Evolutionary conservation across 345 rosid species (phyloP).

Genomic region (Syzygium aromaticum): DNA sequence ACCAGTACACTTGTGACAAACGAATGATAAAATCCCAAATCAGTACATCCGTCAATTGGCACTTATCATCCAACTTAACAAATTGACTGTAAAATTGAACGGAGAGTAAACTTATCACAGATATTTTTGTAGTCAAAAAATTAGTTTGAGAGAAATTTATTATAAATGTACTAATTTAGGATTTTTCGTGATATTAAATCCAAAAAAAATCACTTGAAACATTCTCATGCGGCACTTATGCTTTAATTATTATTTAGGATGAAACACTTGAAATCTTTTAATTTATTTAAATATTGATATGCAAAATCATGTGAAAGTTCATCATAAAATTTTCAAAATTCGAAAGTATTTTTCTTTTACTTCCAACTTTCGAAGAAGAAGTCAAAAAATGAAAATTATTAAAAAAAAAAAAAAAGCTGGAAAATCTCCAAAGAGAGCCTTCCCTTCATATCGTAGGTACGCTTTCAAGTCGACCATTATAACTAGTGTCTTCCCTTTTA

Average conservation of each 20-base stretch:
- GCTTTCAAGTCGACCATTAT: background rate
- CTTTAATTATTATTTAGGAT: background rate
- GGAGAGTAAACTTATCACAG: too few species aligned
- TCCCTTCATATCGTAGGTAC: background rate
- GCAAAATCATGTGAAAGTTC: background rate
- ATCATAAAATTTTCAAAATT: background rate
- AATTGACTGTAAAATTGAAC: too few species aligned
- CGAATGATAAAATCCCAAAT: too few species aligned
- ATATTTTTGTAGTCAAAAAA: too few species aligned
- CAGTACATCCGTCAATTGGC: too few species aligned
- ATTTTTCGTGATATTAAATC: too few species aligned
- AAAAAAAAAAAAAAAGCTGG: background rate
- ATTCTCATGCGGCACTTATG: background rate
- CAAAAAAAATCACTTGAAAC: background rate
- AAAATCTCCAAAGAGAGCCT: background rate
- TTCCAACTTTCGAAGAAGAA: background rate
- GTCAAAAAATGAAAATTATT: background rate
- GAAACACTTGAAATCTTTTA: background rate
- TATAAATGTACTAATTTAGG: too few species aligned
- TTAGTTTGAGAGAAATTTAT: too few species aligned
- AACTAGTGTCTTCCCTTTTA: background rate
- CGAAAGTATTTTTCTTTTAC: background rate
- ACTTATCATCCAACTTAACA: too few species aligned
- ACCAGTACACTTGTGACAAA: too few species aligned
- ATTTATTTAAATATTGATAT: background rate